Evolutionary conservation across 208 protist species (phyloP).

Genomic region (Acanthamoeba lenticulata): DNA sequence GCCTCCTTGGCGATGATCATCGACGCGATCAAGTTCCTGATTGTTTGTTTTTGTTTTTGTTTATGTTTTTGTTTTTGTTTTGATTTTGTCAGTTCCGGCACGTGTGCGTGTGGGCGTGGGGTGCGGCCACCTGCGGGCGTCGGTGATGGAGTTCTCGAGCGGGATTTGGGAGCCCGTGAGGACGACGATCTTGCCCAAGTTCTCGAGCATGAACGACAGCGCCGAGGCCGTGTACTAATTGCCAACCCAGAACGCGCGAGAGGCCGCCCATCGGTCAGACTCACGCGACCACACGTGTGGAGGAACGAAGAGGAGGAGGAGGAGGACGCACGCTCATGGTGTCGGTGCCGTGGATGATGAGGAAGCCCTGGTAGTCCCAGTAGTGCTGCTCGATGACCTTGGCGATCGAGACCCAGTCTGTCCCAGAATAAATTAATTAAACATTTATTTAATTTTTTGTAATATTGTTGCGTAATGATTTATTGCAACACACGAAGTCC

Average conservation of each 20-base stretch:
- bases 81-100: no score
- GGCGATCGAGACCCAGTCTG: conserved; percentile 11
- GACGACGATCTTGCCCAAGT: conserved; percentile 7
- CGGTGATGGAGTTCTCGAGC: background rate
- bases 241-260: background rate
- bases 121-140: background rate
- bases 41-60: background rate
- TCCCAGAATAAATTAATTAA: background rate
- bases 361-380: background rate
- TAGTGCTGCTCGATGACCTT: background rate
- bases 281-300: background rate
- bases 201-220: conserved; percentile 17
- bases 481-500: no score
- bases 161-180: background rate
- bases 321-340: background rate
- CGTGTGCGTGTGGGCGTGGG: no score
- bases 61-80: background rate
- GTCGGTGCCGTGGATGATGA: conserved; percentile 16
- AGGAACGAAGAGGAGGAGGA: background rate
- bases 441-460: no score
- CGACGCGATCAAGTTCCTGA: background rate
- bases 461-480: no score
- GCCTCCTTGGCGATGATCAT: background rate
- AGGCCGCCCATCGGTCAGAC: background rate
- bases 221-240: conserved; percentile 4